Evolutionary conservation across 306 rosid species (phyloP), one percentile per base, ranked within the genome.

Genomic region (Castanea mollissima): DNA sequence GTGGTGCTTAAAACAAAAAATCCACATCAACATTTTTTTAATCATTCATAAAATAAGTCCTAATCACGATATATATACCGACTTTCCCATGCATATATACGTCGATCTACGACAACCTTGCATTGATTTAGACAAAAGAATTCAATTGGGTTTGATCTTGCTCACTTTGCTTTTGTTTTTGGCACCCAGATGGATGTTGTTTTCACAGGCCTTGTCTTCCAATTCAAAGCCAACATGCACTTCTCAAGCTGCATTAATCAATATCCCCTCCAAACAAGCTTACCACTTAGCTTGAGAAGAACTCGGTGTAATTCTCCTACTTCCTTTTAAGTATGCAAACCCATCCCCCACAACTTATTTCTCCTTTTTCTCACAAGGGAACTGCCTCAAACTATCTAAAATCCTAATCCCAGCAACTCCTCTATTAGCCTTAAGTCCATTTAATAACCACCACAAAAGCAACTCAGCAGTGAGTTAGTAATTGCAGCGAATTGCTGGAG

Each of bases 181-280:
- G 96, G 91, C 29, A 80, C 88, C 96, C 91, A 89, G 62, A 89
- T 85, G 60, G 91, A 87, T 73, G 86, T 89, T 5, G 86, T 49
- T 19, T 82, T 83, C 87, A 91, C 79, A 74, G 96, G 93, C 83
- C 87, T 87, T 79, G 91, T 86, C 74, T 84, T 89, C 93, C 90
- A 89, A 81, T 86, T 86, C 82, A 91, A 65, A 63, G 85, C 81
- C 79, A 84, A 68, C 72, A 74, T 84, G 63, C 79, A 25, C 18
- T 86, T 84, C 59, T 86, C 86, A 18, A 73, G 80, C 25, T 91
- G 91, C 55, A 86, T 93, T 89, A 41, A 41, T 41, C 93, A 87
- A 75, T 86, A 89, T 64, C 91, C 44, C 86, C 87, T 57, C 86
- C 87, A 51, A 89, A 91, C 79, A 89, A 44, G 80, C 89, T 84